Base-by-base conservation (phyloP, 306 rosid genomes). In the peach (Prunus persica) region DNA sequence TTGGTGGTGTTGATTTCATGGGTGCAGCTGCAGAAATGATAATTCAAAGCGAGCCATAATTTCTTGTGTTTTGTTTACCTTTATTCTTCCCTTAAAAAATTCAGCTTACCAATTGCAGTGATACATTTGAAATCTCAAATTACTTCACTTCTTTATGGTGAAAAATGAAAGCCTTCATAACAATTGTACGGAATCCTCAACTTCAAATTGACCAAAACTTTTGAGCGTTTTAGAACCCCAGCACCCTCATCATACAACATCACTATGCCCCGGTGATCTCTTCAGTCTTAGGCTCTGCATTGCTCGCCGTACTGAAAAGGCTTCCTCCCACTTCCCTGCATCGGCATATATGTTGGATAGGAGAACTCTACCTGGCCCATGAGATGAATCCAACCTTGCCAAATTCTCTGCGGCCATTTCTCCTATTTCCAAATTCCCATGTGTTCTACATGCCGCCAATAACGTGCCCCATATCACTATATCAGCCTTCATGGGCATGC, bases 1-100 rank as follows among this genome's bases (percentile, higher is more conserved):
- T 38, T 86, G 90, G 97, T 74, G 97, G 97, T 32, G 70, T 87
- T 57, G 87, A 85, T 62, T 72, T 91, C 11, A 86, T 95, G 93
- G 97, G 97, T 19, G 96, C 97, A 43, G 97, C 93, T 62, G 96
- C 95, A 55, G 98, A 95, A 66, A 85, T 92, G 73, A 90, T 92
- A 5, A 83, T 91, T 57, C 83, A 90, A 73, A 76, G 76, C 56
- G 85, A 80, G 74, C 61, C 47, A 67, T 94, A 73, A 84, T 63
- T 77, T 69, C 38, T 50, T 51, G 16, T 55, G 6, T 32, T 56
- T 8, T 10, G 38, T 15, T 71, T 8, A 38, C 34, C 16, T 57
- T 72, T 4, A 8, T 14, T 56, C 6, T 54, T 55, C 13, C 10
- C 28, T 71, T 18, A 10, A 46, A 38, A 30, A 54, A 55, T 54